Evolutionary conservation across 495 filamentous ascomycete species (phyloP).

Genomic region (Bombardia bombarda): DNA sequence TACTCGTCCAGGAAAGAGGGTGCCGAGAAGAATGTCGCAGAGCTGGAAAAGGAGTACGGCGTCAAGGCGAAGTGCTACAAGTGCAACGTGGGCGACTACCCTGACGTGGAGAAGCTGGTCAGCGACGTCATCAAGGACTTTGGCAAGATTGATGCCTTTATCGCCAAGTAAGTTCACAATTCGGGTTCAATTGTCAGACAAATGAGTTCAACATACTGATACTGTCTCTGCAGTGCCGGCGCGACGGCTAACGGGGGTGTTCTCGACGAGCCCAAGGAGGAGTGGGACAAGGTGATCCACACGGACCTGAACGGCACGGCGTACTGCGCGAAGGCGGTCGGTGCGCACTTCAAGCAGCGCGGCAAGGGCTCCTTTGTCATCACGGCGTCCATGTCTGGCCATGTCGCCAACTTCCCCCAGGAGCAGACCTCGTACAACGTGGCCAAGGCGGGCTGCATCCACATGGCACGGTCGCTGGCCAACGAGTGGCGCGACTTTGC

Average conservation of each 20-base stretch:
- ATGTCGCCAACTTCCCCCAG: conserved; percentile 71
- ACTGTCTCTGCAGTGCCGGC: conserved; percentile 26
- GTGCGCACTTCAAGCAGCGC: conserved; percentile 49
- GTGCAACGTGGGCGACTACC: conserved; percentile 54
- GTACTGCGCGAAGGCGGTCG: conserved; percentile 53
- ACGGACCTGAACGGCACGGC: conserved; percentile 60
- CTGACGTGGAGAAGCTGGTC: conserved; percentile 46
- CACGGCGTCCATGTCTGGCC: conserved; percentile 58
- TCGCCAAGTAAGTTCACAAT: conserved; percentile 33
- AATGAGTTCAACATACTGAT: not conserved
- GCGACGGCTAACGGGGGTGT: conserved; percentile 35
- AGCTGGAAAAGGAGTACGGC: conserved; percentile 38
- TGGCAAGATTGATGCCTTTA: conserved; percentile 43
- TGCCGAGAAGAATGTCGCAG: conserved; percentile 50
- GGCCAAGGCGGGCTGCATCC: conserved; percentile 56
- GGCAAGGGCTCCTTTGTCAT: conserved; percentile 45
- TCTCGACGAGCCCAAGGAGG: conserved; percentile 31
- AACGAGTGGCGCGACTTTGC: conserved; percentile 77
- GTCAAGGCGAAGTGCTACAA: conserved; percentile 60
- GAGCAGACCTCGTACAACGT: conserved; percentile 75
- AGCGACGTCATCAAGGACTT: conserved; percentile 45
- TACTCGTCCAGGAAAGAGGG: conserved; percentile 39
- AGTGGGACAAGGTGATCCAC: conserved; percentile 49
- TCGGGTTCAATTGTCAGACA: not conserved
- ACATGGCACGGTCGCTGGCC: conserved; percentile 48